Percentiles rank a stretch among this genome's conserved stretches.
Conservation (phyloP, 257 asterid species). For the Nicotiana obtusifolia region DNA sequence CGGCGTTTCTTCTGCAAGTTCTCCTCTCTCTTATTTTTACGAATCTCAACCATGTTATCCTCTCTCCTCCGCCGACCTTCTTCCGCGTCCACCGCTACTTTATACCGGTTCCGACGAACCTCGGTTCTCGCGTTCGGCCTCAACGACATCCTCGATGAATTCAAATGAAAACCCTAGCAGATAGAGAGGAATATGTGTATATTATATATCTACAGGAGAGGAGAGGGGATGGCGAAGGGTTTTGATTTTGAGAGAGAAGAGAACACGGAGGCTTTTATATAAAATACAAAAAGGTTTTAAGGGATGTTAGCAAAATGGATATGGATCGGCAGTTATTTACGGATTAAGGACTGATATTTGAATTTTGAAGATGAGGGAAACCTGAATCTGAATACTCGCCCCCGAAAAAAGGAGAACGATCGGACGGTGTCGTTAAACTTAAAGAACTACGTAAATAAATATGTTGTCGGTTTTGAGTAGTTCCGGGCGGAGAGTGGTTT, state of each 20-base stretch:
- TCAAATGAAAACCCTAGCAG: background rate
- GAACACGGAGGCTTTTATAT: background rate
- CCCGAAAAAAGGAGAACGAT: background rate
- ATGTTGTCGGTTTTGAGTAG: too few relatives aligned
- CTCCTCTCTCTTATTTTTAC: conserved; percentile 83
- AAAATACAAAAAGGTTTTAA: background rate
- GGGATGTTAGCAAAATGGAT: conserved; percentile 21
- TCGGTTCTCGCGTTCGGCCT: conserved; percentile 71
- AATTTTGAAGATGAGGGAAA: conserved; percentile 29
- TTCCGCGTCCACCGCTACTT: conserved; percentile 89
- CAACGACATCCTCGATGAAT: conserved; percentile 50
- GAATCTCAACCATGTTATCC: conserved; percentile 92
- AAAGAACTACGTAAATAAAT: too few relatives aligned
- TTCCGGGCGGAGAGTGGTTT: too few relatives aligned
- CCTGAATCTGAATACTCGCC: background rate
- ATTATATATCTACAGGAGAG: background rate
- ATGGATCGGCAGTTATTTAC: conserved; percentile 45
- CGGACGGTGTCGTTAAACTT: too few relatives aligned
- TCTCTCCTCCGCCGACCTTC: conserved; percentile 93
- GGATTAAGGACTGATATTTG: conserved; percentile 32
- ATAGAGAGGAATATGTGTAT: background rate
- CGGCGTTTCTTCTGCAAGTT: conserved; percentile 91
- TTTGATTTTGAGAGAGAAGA: conserved; percentile 18
- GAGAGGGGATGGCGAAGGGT: conserved; percentile 14
- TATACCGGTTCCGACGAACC: conserved; percentile 80